These are phyloP conservation scores for Colletotrichum camelliae DNA, from an alignment of 2,329 filamentous ascomycete species.

Conservation along the genomic window DNA sequence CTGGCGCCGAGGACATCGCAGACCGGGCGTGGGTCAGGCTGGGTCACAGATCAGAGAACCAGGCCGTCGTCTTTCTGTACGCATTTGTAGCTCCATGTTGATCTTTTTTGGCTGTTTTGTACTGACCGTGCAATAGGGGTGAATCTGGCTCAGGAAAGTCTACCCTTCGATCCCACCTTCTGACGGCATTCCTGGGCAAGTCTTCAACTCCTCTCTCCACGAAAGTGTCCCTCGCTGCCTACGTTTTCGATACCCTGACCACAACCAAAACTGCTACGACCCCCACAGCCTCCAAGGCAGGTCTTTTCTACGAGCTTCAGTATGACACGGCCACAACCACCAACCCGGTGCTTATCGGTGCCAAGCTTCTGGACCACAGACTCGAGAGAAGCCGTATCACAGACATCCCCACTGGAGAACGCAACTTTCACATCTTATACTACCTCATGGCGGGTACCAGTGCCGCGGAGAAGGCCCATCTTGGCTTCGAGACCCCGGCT, in stretches of 20 bases:
- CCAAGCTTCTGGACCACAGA: slow-evolving; percentile 92
- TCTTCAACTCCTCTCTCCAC: slow-evolving; percentile 91
- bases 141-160: slow-evolving; percentile 98
- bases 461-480: slow-evolving; percentile 84
- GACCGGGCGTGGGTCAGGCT: slow-evolving; percentile 84
- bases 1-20: slow-evolving; percentile 90
- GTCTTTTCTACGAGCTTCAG: slow-evolving; percentile 94
- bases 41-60: slow-evolving; percentile 89
- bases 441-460: slow-evolving; percentile 95
- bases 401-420: slow-evolving; percentile 91
- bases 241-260: slow-evolving; percentile 94
- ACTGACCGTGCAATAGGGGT: slow-evolving; percentile 61
- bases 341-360: slow-evolving; percentile 88
- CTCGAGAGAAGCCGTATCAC: slow-evolving; percentile 91
- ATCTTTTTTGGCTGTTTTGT: background rate
- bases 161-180: slow-evolving; percentile 86
- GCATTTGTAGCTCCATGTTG: slow-evolving; percentile 33
- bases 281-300: slow-evolving; percentile 92
- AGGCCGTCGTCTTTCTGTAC: slow-evolving; percentile 91
- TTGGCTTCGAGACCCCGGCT: slow-evolving; percentile 63
- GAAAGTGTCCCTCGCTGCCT: slow-evolving; percentile 91
- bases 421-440: slow-evolving; percentile 95
- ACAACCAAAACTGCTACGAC: slow-evolving; percentile 97
- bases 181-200: slow-evolving; percentile 85
- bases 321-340: slow-evolving; percentile 89